Percentiles rank a stretch among this genome's conserved stretches.
These are phyloP conservation scores for Pseudoscleropodium purum DNA, from an alignment of 225 moss, liverwort and hornwort genomes.

Conservation along the genomic window DNA sequence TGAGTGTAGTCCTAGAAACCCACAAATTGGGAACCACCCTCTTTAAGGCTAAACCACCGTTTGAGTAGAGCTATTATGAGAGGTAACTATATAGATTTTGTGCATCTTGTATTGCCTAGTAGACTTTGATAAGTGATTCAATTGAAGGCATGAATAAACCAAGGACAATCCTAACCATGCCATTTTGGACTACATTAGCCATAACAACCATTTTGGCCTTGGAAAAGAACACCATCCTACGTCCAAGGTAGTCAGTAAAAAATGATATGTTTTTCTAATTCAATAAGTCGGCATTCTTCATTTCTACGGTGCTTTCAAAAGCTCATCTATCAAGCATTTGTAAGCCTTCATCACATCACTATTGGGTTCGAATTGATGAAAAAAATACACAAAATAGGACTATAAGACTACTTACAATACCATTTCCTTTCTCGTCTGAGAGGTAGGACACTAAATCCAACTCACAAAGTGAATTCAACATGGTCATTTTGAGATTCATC, in stretches of 20 bases:
- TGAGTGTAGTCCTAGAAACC: too few relatives aligned
- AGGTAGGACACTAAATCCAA: too few relatives aligned
- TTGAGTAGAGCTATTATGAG: not conserved
- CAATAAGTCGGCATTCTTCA: not conserved
- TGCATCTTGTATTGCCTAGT: not conserved
- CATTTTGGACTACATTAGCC: not conserved
- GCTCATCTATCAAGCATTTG: accelerated
- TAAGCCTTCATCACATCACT: accelerated
- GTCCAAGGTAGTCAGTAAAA: not conserved
- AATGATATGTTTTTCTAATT: not conserved
- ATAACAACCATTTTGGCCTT: accelerated
- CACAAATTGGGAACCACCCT: too few relatives aligned
- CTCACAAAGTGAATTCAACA: too few relatives aligned
- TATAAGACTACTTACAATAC: too few relatives aligned
- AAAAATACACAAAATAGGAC: not conserved
- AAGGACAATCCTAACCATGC: accelerated
- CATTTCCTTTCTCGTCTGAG: not conserved
- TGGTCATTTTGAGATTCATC: too few relatives aligned
- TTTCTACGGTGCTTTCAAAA: accelerated
- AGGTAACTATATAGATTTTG: not conserved
- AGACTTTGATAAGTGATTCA: not conserved
- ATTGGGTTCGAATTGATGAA: accelerated
- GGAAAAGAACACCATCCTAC: accelerated
- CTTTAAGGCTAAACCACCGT: not conserved
- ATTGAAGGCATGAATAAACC: not conserved